Percentiles rank a stretch among this genome's conserved stretches.
phyloP scores from a whole-genome alignment of 2,329 filamentous ascomycete genomes.

The Alternaria triticina region DNA sequence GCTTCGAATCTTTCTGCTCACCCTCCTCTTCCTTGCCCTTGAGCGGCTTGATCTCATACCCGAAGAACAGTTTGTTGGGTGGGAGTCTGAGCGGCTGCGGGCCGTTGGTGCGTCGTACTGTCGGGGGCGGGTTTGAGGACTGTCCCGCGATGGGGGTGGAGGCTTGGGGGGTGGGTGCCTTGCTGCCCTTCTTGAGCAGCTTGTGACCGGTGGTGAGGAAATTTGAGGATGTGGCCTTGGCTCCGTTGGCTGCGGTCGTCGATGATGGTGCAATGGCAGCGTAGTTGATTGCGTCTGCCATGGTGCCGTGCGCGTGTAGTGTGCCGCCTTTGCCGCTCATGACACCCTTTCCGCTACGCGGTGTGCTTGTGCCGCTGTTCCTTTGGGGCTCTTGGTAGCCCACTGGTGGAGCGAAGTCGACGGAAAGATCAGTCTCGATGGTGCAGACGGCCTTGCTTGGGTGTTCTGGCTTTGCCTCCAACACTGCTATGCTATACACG shows the following conservation, averaged over 20 bases:
- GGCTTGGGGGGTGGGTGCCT: constrained; percentile 68
- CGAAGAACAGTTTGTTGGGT: constrained; percentile 93
- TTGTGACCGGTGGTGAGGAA: constrained; percentile 83
- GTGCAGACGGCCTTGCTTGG: constrained; percentile 88
- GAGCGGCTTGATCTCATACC: constrained; percentile 88
- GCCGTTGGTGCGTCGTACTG: constrained; percentile 68
- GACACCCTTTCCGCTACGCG: constrained; percentile 69
- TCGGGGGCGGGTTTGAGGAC: constrained; percentile 50
- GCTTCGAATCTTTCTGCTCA: constrained; percentile 68
- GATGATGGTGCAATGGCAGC: constrained; percentile 82
- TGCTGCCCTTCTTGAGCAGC: constrained; percentile 83
- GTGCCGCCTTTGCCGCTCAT: constrained; percentile 72
- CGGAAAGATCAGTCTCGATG: constrained; percentile 93
- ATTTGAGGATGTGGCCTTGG: constrained; percentile 72
- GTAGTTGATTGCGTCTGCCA: constrained; percentile 99
- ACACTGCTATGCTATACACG: constrained; percentile 87
- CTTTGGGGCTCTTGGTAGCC: constrained; percentile 90
- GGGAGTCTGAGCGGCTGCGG: constrained; percentile 85
- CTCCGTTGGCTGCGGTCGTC: constrained; percentile 67
- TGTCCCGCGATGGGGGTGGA: constrained; percentile 68
- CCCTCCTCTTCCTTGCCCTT: constrained; percentile 72
- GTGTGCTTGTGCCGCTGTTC: constrained; percentile 83
- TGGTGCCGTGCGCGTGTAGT: constrained; percentile 84
- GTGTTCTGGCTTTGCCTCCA: constrained; percentile 88
- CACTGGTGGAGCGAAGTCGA: constrained; percentile 92